Evolutionary conservation across 23 red algal species (phyloP), one percentile per base, ranked within the genome.

Genomic region (Agarophyton chilense): DNA sequence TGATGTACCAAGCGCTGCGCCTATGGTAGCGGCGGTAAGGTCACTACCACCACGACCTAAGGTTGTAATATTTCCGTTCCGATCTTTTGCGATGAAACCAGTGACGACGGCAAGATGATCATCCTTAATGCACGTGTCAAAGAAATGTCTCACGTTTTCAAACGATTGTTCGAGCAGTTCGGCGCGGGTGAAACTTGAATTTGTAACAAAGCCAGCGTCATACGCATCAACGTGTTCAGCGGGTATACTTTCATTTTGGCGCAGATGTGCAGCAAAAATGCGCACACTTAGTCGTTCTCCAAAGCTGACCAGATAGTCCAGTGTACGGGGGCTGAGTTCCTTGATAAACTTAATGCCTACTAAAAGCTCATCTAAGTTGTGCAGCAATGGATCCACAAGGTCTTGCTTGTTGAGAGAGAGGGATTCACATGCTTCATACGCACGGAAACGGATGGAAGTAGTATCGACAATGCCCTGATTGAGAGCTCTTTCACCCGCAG

Each of bases 1-100:
- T 35, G 92, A 88, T 44, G 81, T 81, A 29, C 76, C 83, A 47
- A 98, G 51, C 17, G 96, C 92, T 3, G 92, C 96, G 25, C 96
- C 96, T 62, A 98, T 77, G 12, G 88, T 90, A 21, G 79, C 77
- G 1, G 96, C 96, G 10, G 96, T 98, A 29, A 98, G 79, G 63
- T 98, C 96, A 39, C 82, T 90, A 36, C 96, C 96, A 53, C 96
- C 96, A 19, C 96, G 78, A 6, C 96, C 96, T 41, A 98, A 81
- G 36, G 96, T 98, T 1, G 96, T 98, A 52, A 98, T 84, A 61
- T 95, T 81, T 28, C 88, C 92, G 41, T 98, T 51, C 32, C 55
- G 46, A 50, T 98, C 96, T 75, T 98, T 98, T 18, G 88, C 96
- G 14, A 98, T 95, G 46, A 98, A 98, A 19, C 96, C 96, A n/a